Percentiles rank a stretch among this genome's conserved stretches.
phyloP scores from a whole-genome alignment of 1,284 basidiomycete genomes.

The Ceratobasidium papillatum region DNA sequence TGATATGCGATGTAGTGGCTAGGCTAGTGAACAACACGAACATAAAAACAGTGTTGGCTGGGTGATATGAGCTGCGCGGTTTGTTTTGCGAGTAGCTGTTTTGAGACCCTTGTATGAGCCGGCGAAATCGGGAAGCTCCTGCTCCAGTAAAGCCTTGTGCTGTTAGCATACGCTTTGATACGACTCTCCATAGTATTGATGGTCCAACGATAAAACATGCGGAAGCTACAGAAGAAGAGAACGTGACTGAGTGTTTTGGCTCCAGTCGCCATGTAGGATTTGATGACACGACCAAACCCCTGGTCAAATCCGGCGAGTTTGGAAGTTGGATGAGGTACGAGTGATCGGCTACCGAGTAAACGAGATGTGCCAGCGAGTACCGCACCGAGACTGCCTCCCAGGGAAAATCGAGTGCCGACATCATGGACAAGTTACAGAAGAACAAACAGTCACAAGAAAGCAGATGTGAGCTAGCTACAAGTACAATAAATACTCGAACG shows the following conservation, averaged over 20 bases:
- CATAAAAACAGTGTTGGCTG: constrained; percentile 52
- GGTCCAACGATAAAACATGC: constrained; percentile 50
- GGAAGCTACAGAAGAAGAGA: constrained; percentile 53
- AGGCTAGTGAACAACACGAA: constrained; percentile 50
- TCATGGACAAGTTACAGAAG: not conserved
- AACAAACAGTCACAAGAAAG: no score
- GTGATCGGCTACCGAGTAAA: no score
- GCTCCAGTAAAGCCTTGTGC: constrained; percentile 49
- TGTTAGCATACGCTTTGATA: constrained; percentile 47
- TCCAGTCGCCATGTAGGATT: constrained; percentile 51
- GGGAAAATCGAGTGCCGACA: not conserved
- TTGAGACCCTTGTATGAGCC: constrained; percentile 49
- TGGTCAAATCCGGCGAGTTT: constrained; percentile 45
- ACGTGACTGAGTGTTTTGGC: constrained; percentile 47
- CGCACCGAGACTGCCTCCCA: no score
- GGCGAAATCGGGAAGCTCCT: constrained; percentile 50
- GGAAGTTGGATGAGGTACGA: constrained; percentile 5
- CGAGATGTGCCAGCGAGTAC: no score
- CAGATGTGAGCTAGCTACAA: not conserved
- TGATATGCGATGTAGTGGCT: constrained; percentile 51
- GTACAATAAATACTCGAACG: no score
- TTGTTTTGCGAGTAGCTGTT: constrained; percentile 47
- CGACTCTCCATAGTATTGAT: constrained; percentile 45
- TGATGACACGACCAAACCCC: constrained; percentile 49
- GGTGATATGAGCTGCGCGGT: constrained; percentile 51